Conservation (phyloP, 2,329 filamentous ascomycete genomes). For the Aspergillus sp. region DNA sequence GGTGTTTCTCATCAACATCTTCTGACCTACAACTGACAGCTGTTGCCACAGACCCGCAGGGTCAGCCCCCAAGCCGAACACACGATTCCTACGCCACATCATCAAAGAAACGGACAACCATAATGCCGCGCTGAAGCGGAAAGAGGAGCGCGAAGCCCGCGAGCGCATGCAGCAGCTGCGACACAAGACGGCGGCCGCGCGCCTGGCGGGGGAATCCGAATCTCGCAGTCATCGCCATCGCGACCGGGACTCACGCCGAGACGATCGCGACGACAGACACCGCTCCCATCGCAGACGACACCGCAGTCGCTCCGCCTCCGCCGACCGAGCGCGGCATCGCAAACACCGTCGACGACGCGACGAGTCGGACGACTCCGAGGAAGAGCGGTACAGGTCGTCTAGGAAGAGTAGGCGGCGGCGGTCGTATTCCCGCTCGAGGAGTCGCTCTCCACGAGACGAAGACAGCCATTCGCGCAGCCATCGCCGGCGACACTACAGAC, state of each 20-base stretch:
- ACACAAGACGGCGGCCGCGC: constrained; percentile 31
- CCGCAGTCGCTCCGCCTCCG: constrained; percentile 25
- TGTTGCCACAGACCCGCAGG: constrained; percentile 54
- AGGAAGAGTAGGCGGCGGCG: constrained; percentile 12
- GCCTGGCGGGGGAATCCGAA: constrained; percentile 28
- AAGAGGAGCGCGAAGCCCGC: constrained; percentile 75
- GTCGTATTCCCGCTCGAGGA: constrained; percentile 21
- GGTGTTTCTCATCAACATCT: constrained; percentile 12
- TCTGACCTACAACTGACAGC: not conserved
- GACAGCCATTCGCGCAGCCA: constrained; percentile 11
- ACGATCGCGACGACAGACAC: constrained; percentile 20
- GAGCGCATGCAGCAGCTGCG: constrained; percentile 63
- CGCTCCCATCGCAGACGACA: constrained; percentile 27
- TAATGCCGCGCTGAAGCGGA: constrained; percentile 81
- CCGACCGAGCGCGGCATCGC: constrained; percentile 22
- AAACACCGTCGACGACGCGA: constrained; percentile 21
- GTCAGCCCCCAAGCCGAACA: constrained; percentile 82
- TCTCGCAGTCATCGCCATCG: constrained; percentile 13
- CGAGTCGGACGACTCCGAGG: constrained; percentile 16
- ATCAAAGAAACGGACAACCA: constrained; percentile 85
- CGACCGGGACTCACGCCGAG: constrained; percentile 1
- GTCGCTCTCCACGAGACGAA: constrained; percentile 17
- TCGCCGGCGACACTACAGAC: constrained; percentile 13
- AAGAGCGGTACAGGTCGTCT: constrained; percentile 16
- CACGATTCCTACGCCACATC: constrained; percentile 80